Evolutionary conservation across 2,329 filamentous ascomycete genomes (phyloP), one percentile per base, ranked within the genome.

Genomic region (Cercospora beticola): DNA sequence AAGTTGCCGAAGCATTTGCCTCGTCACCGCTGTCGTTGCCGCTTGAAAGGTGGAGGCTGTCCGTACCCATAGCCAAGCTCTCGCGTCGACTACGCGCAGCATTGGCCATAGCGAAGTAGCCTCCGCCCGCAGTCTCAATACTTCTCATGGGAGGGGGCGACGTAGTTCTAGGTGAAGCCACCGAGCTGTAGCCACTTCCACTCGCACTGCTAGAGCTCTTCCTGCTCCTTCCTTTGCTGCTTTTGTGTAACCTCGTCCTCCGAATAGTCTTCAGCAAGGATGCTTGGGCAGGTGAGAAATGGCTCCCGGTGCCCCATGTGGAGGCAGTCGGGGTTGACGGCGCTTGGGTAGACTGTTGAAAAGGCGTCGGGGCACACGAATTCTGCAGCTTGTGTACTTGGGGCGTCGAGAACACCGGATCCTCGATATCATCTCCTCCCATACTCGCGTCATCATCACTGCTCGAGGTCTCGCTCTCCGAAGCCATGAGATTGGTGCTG

Each of bases 61-160:
- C 94, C 16, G 94, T 94, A 43, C 94, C 93, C 83, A 95, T 89
- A 72, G 92, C 96, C 69, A 98, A 89, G 78, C 93, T 97, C 79
- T 97, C 94, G 54, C 94, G 86, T 56, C 94, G 86, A 59, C 75
- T 78, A 18, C 75, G 72, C 8, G 90, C 86, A 52, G 75, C 74
- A 43, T 70, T 76, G 16, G 74, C 66, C 75, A 74, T 76, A 8
- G 70, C 70, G 23, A 78, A 76, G 60, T 75, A 77, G 56, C 84
- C 62, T 81, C 82, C 40, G 26, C 79, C 80, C 5, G 81, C 80
- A 54, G 82, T 83, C 69, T 89, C 86, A 26, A 86, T 83, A 62
- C 84, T 87, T 70, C 85, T 83, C 62, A 81, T 81, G 0, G 87
- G 83, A 1, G 94, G 92, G 9, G 94, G 93, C 16, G 93, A 97